Evolutionary conservation across 208 protist genomes (phyloP).

Genomic region (Blastocrithidia nonstop): DNA sequence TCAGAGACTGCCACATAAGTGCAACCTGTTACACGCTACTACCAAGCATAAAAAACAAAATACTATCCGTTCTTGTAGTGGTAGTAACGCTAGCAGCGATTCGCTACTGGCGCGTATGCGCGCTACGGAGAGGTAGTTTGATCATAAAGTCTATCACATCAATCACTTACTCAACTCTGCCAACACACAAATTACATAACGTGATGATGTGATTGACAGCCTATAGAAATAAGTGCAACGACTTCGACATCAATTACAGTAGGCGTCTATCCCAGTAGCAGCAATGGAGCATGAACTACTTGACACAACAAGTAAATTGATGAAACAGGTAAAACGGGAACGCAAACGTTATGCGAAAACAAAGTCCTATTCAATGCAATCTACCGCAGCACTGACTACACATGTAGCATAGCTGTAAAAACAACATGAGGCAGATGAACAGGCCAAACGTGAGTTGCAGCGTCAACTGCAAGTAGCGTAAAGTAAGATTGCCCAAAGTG

Average conservation of each 20-base stretch:
- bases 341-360: slow-evolving; percentile 9
- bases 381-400: too few relatives aligned
- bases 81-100: slow-evolving; percentile 10
- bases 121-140: slow-evolving; percentile 58
- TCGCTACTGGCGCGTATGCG: slow-evolving; percentile 25
- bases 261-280: too few relatives aligned
- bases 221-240: slow-evolving; percentile 12
- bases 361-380: too few relatives aligned
- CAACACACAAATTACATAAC: slow-evolving; percentile 34
- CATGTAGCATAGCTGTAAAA: too few relatives aligned
- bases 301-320: too few relatives aligned
- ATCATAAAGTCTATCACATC: slow-evolving; percentile 56
- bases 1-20: not conserved
- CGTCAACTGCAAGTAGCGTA: too few relatives aligned
- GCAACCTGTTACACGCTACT: not conserved
- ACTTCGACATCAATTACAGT: too few relatives aligned
- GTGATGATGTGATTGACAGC: slow-evolving; percentile 50
- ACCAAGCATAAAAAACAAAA: not conserved
- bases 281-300: too few relatives aligned
- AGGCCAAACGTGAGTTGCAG: too few relatives aligned
- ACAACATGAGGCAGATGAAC: too few relatives aligned
- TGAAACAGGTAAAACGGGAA: too few relatives aligned
- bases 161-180: slow-evolving; percentile 57
- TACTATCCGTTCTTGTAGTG: slow-evolving; percentile 2
- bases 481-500: too few relatives aligned